These are phyloP conservation scores for Globisporangium abappressorium DNA, from an alignment of 352 stramenopile genomes.

Conservation along the genomic window DNA sequence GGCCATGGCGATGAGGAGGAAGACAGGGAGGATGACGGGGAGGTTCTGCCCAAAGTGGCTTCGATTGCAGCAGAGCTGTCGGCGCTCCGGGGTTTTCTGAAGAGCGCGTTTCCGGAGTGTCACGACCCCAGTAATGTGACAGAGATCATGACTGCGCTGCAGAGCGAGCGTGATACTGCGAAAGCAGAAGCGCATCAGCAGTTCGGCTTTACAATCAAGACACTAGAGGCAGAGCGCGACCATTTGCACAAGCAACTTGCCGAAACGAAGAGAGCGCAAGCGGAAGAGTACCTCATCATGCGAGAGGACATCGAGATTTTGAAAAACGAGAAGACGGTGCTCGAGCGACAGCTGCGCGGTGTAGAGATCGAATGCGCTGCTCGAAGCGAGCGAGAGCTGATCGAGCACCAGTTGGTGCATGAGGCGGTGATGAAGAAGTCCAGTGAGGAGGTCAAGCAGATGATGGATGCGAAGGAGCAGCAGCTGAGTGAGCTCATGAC, in stretches of 20 bases:
- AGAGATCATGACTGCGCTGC: slow-evolving; percentile 1
- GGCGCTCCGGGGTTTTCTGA: slow-evolving; percentile 7
- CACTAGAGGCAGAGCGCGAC: slow-evolving; percentile 21
- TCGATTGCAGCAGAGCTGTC: slow-evolving; percentile 10
- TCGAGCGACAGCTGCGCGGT: slow-evolving; percentile 34
- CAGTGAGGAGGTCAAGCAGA: slow-evolving; percentile 41
- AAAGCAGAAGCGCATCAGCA: slow-evolving; percentile 2
- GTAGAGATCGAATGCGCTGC: slow-evolving; percentile 33
- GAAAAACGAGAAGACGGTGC: slow-evolving; percentile 29
- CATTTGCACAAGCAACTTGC: slow-evolving; percentile 22
- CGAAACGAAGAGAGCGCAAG: slow-evolving; percentile 20
- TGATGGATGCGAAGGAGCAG: slow-evolving; percentile 40
- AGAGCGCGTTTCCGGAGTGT: slow-evolving; percentile 6
- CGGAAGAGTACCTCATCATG: slow-evolving; percentile 25
- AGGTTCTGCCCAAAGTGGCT: slow-evolving; percentile 6
- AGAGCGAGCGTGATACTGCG: slow-evolving; percentile 6
- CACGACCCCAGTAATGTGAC: background rate
- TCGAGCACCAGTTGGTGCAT: slow-evolving; percentile 25
- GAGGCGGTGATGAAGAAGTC: slow-evolving; percentile 38
- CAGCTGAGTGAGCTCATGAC: slow-evolving; percentile 37
- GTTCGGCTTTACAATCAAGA: slow-evolving; percentile 7
- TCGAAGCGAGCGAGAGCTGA: slow-evolving; percentile 37
- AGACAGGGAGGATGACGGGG: slow-evolving; percentile 3
- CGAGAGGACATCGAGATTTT: slow-evolving; percentile 30
- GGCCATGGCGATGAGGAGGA: slow-evolving; percentile 7